Conservation (phyloP, 768 basidiomycete genomes). For the Mycena haematopus region DNA sequence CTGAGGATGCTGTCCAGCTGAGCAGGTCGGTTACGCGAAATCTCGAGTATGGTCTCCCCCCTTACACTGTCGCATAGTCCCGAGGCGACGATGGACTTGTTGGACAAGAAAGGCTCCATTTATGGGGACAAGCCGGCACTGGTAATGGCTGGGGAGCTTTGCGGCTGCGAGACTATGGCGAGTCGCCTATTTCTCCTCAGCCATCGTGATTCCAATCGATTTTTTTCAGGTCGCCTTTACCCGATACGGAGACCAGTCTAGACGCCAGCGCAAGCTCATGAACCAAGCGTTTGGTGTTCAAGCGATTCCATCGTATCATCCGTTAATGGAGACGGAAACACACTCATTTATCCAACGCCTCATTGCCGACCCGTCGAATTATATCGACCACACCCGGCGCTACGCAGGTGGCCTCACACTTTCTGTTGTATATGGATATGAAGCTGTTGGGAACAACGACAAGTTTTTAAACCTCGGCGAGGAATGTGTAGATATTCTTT, state of each 20-base stretch:
- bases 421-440: slow-evolving; percentile 52
- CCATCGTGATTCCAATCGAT: slow-evolving; percentile 6
- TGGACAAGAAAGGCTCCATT: slow-evolving; percentile 73
- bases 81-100: slow-evolving; percentile 63
- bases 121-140: slow-evolving; percentile 78
- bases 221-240: slow-evolving; percentile 63
- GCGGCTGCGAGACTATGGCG: slow-evolving; percentile 74
- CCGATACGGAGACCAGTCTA: slow-evolving; percentile 64
- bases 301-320: slow-evolving; percentile 61
- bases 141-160: slow-evolving; percentile 77
- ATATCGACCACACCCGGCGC: slow-evolving; percentile 47
- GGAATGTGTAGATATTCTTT: slow-evolving; percentile 47
- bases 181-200: slow-evolving; percentile 28
- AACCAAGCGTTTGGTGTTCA: slow-evolving; percentile 64
- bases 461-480: slow-evolving; percentile 48
- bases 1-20: neutral
- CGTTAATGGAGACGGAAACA: slow-evolving; percentile 62
- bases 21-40: neutral
- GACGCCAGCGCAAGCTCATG: slow-evolving; percentile 71
- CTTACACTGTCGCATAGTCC: slow-evolving; percentile 47
- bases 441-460: slow-evolving; percentile 47
- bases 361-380: slow-evolving; percentile 49
- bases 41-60: neutral
- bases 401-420: slow-evolving; percentile 48
- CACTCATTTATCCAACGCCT: slow-evolving; percentile 62